A percentile compares a stretch with the other conserved stretches of the same genome.
Conservation (phyloP, 345 rosid genomes). For the Triadica sebifera region DNA sequence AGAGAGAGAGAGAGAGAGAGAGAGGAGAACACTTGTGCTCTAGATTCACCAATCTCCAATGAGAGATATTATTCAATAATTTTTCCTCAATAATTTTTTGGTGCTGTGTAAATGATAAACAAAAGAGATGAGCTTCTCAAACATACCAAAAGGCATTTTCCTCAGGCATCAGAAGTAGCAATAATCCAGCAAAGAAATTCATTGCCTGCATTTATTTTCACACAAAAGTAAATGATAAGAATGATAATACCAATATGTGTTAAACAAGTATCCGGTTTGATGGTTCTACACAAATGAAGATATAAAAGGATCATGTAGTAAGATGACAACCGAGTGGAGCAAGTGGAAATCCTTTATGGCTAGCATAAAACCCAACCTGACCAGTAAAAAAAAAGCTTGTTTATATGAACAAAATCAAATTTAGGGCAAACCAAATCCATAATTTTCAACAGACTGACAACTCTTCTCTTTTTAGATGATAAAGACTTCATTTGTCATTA, state of each 20-base stretch:
- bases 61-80: neutral
- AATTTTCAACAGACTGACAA: neutral
- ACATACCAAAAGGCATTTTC: constrained; percentile 99
- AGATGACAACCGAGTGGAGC: neutral
- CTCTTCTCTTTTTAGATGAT: neutral
- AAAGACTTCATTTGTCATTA: neutral
- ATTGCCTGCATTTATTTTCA: constrained; percentile 69
- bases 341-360: neutral
- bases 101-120: constrained; percentile 1
- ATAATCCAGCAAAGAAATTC: constrained; percentile 96
- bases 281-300: neutral
- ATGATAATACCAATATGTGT: neutral
- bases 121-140: constrained; percentile 24
- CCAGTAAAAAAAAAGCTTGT: neutral
- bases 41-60: neutral
- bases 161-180: constrained; percentile 97
- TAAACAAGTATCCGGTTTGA: neutral
- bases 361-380: neutral
- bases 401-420: neutral
- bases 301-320: neutral
- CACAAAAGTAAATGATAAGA: constrained; percentile 24
- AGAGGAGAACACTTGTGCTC: neutral
- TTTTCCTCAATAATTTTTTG: neutral
- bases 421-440: neutral
- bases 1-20: neutral